Evolutionary conservation across 192 early-diverging fungal genomes (phyloP).

Genomic region (Coemansia sp.): DNA sequence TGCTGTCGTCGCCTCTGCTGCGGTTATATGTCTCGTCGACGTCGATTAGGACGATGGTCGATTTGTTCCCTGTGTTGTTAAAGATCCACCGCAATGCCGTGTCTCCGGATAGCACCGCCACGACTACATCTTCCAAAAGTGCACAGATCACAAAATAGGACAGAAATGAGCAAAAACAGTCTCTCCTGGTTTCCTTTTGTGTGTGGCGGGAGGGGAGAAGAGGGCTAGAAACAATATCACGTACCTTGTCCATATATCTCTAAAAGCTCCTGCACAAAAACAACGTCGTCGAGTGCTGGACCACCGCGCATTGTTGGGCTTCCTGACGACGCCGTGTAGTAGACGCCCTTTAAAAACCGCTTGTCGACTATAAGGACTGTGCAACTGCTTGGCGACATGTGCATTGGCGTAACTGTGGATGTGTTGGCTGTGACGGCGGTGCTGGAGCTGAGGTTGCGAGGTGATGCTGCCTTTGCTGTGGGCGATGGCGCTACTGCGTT

Average conservation of each 20-base stretch:
- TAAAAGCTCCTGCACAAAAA: slow-evolving; percentile 56
- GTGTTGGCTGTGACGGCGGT: slow-evolving; percentile 15
- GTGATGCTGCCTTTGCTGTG: slow-evolving; percentile 8
- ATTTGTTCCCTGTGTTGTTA: slow-evolving; percentile 42
- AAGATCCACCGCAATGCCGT: slow-evolving; percentile 54
- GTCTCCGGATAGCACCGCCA: slow-evolving; percentile 54
- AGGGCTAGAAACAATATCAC: too few relatives aligned
- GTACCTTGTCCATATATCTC: slow-evolving; percentile 57
- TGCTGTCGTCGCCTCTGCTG: slow-evolving; percentile 10
- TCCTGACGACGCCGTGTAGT: slow-evolving; percentile 35
- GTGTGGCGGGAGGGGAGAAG: too few relatives aligned
- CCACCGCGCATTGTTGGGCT: slow-evolving; percentile 42
- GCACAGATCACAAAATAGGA: background rate
- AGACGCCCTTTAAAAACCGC: slow-evolving; percentile 49
- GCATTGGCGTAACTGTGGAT: slow-evolving; percentile 22
- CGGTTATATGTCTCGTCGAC: slow-evolving; percentile 52
- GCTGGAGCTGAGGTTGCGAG: slow-evolving; percentile 12
- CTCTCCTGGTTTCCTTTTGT: too few relatives aligned
- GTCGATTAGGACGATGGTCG: slow-evolving; percentile 55
- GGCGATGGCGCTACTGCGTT: slow-evolving; percentile 22
- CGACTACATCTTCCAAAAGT: slow-evolving; percentile 30
- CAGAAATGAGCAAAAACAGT: background rate
- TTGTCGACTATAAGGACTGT: slow-evolving; percentile 54
- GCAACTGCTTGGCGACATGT: slow-evolving; percentile 52
- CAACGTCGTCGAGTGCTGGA: slow-evolving; percentile 51